Conservation (phyloP, 2,329 filamentous ascomycete species). For the Boeremia lycopersici region DNA sequence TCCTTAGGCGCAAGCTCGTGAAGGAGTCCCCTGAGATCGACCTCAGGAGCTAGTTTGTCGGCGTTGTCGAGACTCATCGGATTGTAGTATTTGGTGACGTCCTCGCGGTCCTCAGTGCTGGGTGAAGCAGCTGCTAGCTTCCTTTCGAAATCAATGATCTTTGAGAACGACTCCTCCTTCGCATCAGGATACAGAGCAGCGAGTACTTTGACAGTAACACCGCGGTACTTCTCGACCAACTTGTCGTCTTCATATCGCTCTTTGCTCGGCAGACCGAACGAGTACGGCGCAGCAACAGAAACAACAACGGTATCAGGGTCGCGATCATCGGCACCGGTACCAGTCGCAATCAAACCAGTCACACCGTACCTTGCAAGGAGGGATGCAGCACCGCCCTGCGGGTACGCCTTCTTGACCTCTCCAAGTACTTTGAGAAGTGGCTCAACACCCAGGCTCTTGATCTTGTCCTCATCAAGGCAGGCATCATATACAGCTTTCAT, state of each 20-base stretch:
- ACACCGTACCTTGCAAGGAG: constrained; percentile 57
- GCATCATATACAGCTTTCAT: constrained; percentile 68
- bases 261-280: constrained; percentile 50
- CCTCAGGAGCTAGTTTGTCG: constrained; percentile 60
- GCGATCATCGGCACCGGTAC: constrained; percentile 55
- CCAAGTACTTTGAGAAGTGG: constrained; percentile 65
- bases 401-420: constrained; percentile 48
- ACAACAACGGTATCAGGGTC: constrained; percentile 61
- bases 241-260: constrained; percentile 44
- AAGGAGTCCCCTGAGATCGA: constrained; percentile 62
- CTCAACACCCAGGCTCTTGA: constrained; percentile 60
- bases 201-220: constrained; percentile 32
- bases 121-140: constrained; percentile 66
- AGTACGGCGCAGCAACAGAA: constrained; percentile 56
- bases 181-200: constrained; percentile 29
- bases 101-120: constrained; percentile 62
- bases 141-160: constrained; percentile 60
- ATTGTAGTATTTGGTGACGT: constrained; percentile 72
- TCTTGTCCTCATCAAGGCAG: constrained; percentile 67
- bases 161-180: constrained; percentile 44
- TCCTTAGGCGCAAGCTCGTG: constrained; percentile 58
- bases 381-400: constrained; percentile 51
- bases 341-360: constrained; percentile 32
- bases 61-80: constrained; percentile 64
- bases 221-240: constrained; percentile 39